These are phyloP conservation scores for Phytophthora citrophthora DNA, from an alignment of 352 stramenopile species.

Conservation along the genomic window DNA sequence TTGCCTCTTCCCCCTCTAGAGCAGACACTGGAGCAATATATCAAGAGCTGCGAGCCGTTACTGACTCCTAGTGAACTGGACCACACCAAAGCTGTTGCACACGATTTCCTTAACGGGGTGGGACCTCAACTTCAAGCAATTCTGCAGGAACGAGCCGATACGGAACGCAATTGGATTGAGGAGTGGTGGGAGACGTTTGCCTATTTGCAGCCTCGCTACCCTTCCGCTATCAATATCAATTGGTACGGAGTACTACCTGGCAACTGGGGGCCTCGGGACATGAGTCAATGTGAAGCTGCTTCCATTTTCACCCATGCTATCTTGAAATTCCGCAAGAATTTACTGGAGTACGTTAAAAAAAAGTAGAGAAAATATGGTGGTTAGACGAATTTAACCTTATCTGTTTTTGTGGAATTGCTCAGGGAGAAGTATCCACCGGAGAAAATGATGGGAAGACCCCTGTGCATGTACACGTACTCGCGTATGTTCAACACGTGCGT, in stretches of 20 bases:
- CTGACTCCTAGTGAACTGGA: slow-evolving; percentile 88
- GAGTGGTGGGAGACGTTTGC: slow-evolving; percentile 97
- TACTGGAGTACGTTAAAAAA: slow-evolving; percentile 73
- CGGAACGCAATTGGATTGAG: slow-evolving; percentile 91
- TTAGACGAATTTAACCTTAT: too few relatives aligned
- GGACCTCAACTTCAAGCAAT: slow-evolving; percentile 91
- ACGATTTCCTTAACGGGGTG: slow-evolving; percentile 90
- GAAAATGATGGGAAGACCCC: slow-evolving; percentile 92
- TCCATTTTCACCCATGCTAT: slow-evolving; percentile 87
- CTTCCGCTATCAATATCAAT: slow-evolving; percentile 97
- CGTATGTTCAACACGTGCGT: slow-evolving; percentile 97
- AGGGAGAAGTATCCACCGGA: slow-evolving; percentile 93
- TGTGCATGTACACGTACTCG: slow-evolving; percentile 95
- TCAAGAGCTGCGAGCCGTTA: slow-evolving; percentile 93
- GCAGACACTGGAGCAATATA: slow-evolving; percentile 93
- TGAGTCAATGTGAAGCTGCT: slow-evolving; percentile 91
- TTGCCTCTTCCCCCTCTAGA: slow-evolving; percentile 94
- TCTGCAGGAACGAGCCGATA: slow-evolving; percentile 83
- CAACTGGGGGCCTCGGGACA: slow-evolving; percentile 90
- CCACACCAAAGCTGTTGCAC: slow-evolving; percentile 90
- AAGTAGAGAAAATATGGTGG: neutral
- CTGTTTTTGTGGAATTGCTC: neutral
- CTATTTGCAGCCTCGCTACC: slow-evolving; percentile 95
- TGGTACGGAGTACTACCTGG: slow-evolving; percentile 98
- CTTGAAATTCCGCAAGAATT: slow-evolving; percentile 93